Evolutionary conservation across 305 asterid species (phyloP).

Genomic region (Fraxinus velutina): DNA sequence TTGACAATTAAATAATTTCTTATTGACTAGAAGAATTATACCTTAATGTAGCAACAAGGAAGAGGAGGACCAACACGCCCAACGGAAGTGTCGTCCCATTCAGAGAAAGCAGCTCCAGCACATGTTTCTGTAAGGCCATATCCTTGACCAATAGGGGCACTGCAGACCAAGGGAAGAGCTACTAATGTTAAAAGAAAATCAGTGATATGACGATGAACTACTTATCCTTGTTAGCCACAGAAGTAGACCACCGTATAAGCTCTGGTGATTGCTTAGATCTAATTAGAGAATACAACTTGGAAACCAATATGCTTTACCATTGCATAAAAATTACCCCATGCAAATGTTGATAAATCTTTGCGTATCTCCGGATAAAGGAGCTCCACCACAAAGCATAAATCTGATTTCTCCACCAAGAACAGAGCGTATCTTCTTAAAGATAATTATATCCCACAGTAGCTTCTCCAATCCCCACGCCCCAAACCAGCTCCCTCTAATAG

Average conservation of each 20-base stretch:
- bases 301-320: not conserved
- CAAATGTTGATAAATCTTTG: conserved; percentile 90
- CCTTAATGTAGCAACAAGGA: conserved; percentile 87
- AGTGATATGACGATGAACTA: not conserved
- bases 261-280: not conserved
- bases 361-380: conserved; percentile 86
- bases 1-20: not conserved
- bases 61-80: conserved; percentile 96
- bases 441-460: conserved; percentile 57
- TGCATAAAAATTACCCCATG: conserved; percentile 60
- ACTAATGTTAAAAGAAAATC: not conserved
- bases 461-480: conserved; percentile 81
- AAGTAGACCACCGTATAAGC: conserved; percentile 12
- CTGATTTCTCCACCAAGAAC: conserved; percentile 82
- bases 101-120: conserved; percentile 91
- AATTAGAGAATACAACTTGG: not conserved
- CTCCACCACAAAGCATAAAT: conserved; percentile 92
- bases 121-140: conserved; percentile 87
- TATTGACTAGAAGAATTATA: conserved; percentile 23
- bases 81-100: conserved; percentile 70
- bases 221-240: conserved; percentile 18
- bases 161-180: conserved; percentile 28
- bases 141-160: conserved; percentile 93
- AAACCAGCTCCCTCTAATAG: conserved; percentile 85
- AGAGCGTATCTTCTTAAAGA: conserved; percentile 64